A percentile compares a stretch with the other conserved stretches of the same genome.
phyloP scores from a whole-genome alignment of 768 basidiomycete species.

The Fomitopsis pulvina region DNA sequence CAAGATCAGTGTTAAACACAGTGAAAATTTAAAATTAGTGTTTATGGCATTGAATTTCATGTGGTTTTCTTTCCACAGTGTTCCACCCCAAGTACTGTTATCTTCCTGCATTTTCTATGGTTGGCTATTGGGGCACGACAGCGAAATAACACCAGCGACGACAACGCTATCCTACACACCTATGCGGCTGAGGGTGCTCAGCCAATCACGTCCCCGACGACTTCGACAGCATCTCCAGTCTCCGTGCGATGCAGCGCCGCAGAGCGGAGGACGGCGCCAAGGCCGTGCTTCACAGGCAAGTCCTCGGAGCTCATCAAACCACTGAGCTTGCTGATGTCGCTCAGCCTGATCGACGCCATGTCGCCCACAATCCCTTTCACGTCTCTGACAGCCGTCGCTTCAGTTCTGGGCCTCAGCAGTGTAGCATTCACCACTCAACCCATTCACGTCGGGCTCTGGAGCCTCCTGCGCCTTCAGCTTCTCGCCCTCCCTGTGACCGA shows the following conservation, averaged over 20 bases:
- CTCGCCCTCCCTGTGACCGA: constrained; percentile 6
- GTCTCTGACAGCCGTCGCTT: neutral
- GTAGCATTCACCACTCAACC: neutral
- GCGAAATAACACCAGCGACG: neutral
- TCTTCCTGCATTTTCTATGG: no score
- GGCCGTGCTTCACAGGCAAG: neutral
- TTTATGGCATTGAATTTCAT: no score
- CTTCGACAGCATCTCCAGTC: constrained; percentile 19
- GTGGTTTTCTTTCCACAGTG: no score
- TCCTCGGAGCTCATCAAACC: neutral
- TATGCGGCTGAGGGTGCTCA: neutral
- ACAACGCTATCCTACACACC: neutral
- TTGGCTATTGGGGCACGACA: neutral
- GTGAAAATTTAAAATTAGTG: no score
- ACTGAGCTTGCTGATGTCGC: neutral
- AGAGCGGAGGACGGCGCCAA: neutral
- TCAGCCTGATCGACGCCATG: neutral
- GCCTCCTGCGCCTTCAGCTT: constrained; percentile 1
- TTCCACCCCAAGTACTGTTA: no score
- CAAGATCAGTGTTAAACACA: no score
- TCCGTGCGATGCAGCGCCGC: constrained; percentile 12
- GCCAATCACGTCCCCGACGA: constrained; percentile 15
- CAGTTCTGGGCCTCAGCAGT: neutral
- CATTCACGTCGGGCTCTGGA: neutral
- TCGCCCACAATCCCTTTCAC: neutral